phyloP scores from a whole-genome alignment of 1,284 basidiomycete genomes.

The Austroboletus niveus region DNA sequence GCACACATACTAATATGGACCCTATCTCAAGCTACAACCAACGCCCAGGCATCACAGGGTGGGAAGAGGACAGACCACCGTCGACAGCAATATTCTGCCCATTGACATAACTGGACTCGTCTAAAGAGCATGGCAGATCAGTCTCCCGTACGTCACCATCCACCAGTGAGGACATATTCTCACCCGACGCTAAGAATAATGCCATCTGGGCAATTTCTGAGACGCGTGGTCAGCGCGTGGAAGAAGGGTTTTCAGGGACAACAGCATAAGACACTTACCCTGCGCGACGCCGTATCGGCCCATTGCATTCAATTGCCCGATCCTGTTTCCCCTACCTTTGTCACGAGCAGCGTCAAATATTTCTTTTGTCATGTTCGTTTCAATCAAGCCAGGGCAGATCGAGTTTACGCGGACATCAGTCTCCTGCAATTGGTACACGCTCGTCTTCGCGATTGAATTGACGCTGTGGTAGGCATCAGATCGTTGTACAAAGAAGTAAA shows the following conservation, averaged over 20 bases:
- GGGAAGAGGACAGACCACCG: conserved; percentile 76
- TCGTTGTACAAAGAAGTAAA: conserved; percentile 1
- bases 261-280: conserved; percentile 43
- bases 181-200: conserved; percentile 85
- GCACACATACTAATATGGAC: not conserved
- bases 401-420: conserved; percentile 87
- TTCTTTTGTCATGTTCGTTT: conserved; percentile 81
- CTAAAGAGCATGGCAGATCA: conserved; percentile 38
- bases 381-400: conserved; percentile 89
- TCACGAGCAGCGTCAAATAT: conserved; percentile 77
- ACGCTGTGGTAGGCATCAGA: conserved; percentile 47
- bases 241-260: conserved; percentile 4
- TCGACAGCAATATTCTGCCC: conserved; percentile 87
- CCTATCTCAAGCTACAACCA: conserved; percentile 24
- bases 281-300: conserved; percentile 77
- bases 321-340: conserved; percentile 69
- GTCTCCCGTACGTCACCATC: conserved; percentile 1
- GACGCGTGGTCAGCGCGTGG: conserved; percentile 21
- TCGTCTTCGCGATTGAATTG: conserved; percentile 82
- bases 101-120: conserved; percentile 91
- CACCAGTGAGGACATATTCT: conserved; percentile 1
- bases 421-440: conserved; percentile 77
- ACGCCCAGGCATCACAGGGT: conserved; percentile 39
- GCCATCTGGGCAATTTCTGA: conserved; percentile 82
- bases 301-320: conserved; percentile 86